Percentiles rank a stretch among this genome's conserved stretches.
Conservation (phyloP, 805 yeast species). For the Komagataella mondaviorum region DNA sequence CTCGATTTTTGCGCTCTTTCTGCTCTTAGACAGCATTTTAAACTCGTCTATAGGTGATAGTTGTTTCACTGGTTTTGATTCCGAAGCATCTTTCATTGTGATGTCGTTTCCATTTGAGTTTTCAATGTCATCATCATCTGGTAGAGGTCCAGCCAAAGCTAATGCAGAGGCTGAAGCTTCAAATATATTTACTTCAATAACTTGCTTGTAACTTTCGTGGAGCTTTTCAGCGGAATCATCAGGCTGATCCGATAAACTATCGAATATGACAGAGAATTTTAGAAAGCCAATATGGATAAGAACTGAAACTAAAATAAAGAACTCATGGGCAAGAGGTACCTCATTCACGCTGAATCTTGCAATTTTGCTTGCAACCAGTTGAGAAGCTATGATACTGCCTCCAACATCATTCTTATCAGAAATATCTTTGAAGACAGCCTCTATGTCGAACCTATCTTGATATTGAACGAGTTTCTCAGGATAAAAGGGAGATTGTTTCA, state of each 20-base stretch:
- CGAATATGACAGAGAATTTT: conserved; percentile 47
- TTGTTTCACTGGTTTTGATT: conserved; percentile 2
- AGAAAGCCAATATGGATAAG: conserved; percentile 56
- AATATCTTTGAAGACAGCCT: neutral
- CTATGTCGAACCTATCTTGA: neutral
- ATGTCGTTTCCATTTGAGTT: conserved; percentile 2
- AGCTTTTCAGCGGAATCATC: conserved; percentile 23
- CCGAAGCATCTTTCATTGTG: conserved; percentile 3
- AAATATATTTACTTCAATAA: conserved; percentile 40
- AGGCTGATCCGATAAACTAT: conserved; percentile 20
- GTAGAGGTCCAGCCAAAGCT: conserved; percentile 78
- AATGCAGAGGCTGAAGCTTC: conserved; percentile 63
- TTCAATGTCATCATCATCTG: conserved; percentile 49
- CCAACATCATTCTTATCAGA: neutral
- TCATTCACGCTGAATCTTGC: conserved; percentile 14
- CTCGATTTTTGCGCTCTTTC: conserved; percentile 22
- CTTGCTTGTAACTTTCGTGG: conserved; percentile 28
- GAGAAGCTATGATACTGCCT: neutral
- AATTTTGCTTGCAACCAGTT: neutral
- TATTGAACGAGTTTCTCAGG: neutral
- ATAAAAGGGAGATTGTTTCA: conserved; percentile 29
- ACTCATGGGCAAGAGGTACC: neutral
- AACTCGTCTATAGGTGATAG: neutral
- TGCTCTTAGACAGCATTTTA: neutral
- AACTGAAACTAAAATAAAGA: conserved; percentile 28